Base-by-base conservation (phyloP, 805 yeast genomes). In the Saccharomycopsis malanga region DNA sequence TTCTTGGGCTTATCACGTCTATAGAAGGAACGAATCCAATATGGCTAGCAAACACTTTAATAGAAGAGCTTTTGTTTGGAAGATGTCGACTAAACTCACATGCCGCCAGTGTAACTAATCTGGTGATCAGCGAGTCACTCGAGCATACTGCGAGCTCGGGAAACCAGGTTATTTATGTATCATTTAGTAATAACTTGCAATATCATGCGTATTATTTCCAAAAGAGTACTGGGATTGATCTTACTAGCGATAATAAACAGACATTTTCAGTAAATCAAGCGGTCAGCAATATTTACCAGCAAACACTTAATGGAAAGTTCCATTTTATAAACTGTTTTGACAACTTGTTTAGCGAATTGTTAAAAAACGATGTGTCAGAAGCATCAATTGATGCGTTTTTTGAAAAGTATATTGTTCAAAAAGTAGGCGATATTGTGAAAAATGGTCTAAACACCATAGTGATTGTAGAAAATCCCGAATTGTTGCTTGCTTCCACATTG, bases 281-380 rank as follows among this genome's bases (percentile, higher is more conserved):
- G n/a, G n/a, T n/a, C n/a, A n/a, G n/a, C n/a, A n/a, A n/a, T n/a
- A n/a, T n/a, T n/a, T n/a, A n/a, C n/a, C n/a, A n/a, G n/a, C n/a
- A n/a, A n/a, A n/a, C n/a, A n/a, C 25, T 24, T n/a, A 18, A 21
- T 22, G 37, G 29, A 2, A 17, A 36, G 9, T 47, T 45, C 17
- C 40, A 34, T n/a, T 52, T 49, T 25, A 44, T 52, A 24, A 44
- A 52, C 22, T 49, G 53, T 24, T 48, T 39, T 29, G 35, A 39
- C 23, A 48, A 39, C 10, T 34, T 49, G 21, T 51, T 44, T 27
- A 39, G 46, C 3, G 34, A 34, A 17, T 22, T 48, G 18, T 21
- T 32, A 9, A 23, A 21, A 4, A 35, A 29, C 5, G 42, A 45
- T 7, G 14, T 34, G 12, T 15, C 44, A 9, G 43, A 44, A n/a